These are phyloP conservation scores for Catunica adiposa DNA, from an alignment of 2,329 filamentous ascomycete species.

Conservation along the genomic window DNA sequence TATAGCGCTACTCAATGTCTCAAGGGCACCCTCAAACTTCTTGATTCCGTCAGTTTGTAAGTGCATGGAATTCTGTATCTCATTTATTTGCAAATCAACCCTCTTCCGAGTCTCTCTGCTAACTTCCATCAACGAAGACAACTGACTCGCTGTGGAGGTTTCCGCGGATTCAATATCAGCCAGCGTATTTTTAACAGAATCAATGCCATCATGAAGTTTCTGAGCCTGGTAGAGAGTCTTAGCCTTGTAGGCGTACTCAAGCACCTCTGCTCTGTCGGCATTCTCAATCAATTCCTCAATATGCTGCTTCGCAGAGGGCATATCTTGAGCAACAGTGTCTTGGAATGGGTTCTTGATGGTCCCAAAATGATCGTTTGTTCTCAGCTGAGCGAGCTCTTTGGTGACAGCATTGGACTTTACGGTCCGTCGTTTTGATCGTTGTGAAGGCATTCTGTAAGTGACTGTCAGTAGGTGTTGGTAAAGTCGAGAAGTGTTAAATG, in stretches of 20 bases:
- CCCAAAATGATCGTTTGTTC: neutral
- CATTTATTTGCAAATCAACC: constrained; percentile 6
- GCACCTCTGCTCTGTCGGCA: constrained; percentile 6
- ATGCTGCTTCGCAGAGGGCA: neutral
- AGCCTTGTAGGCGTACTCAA: constrained; percentile 13
- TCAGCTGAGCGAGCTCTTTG: neutral
- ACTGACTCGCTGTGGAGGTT: constrained; percentile 7
- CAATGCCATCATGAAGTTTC: neutral
- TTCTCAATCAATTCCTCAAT: constrained; percentile 8
- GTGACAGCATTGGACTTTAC: neutral
- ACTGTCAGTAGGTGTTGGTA: too few species aligned
- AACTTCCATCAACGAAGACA: constrained; percentile 6
- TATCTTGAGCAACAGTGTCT: neutral
- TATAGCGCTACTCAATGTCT: constrained; percentile 1
- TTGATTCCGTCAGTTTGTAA: constrained; percentile 4
- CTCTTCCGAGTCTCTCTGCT: constrained; percentile 1
- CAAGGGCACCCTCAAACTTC: constrained; percentile 6
- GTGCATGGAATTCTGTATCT: constrained; percentile 3
- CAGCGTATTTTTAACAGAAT: constrained; percentile 9
- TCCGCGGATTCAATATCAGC: constrained; percentile 10
- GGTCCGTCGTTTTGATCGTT: neutral
- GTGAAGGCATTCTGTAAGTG: neutral
- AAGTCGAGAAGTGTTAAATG: too few species aligned
- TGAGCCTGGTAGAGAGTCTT: constrained; percentile 10
- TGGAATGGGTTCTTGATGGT: constrained; percentile 2